A percentile compares a stretch with the other conserved stretches of the same genome.
Evolutionary conservation across 768 basidiomycete species (phyloP).

Genomic region (Psilocybe azurescens): DNA sequence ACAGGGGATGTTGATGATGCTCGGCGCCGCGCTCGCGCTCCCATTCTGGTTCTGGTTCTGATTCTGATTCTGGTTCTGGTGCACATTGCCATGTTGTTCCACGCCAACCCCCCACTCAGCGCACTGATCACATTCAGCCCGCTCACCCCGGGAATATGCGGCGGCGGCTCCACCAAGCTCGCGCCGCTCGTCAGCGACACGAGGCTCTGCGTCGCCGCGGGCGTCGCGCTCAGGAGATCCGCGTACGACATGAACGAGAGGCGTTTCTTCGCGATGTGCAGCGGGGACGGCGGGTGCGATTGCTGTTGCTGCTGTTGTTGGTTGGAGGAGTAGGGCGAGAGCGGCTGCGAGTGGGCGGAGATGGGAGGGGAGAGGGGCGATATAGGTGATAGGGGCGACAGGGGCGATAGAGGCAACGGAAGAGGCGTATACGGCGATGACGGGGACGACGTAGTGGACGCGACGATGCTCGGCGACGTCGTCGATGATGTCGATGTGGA

Average conservation of each 20-base stretch:
- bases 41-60: neutral
- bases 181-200: constrained; percentile 74
- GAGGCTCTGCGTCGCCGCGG: constrained; percentile 72
- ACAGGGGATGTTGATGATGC: constrained; percentile 28
- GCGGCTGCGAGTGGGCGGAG: neutral
- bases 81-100: too few species aligned
- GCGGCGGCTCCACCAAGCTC: constrained; percentile 62
- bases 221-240: constrained; percentile 81
- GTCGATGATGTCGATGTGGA: neutral
- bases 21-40: constrained; percentile 33
- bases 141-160: constrained; percentile 72
- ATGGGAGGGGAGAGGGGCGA: neutral
- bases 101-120: neutral
- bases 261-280: constrained; percentile 60
- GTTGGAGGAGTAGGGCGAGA: constrained; percentile 6
- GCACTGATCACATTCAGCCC: constrained; percentile 38
- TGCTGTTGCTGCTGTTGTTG: constrained; percentile 41
- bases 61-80: too few species aligned
- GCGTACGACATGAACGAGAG: constrained; percentile 91
- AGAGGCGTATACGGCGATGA: neutral
- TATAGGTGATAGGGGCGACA: neutral
- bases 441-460: constrained; percentile 3
- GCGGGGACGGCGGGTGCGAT: constrained; percentile 46
- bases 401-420: neutral
- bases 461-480: neutral